phyloP scores from a whole-genome alignment of 2,329 filamentous ascomycete species.

The Claviceps arundinis region DNA sequence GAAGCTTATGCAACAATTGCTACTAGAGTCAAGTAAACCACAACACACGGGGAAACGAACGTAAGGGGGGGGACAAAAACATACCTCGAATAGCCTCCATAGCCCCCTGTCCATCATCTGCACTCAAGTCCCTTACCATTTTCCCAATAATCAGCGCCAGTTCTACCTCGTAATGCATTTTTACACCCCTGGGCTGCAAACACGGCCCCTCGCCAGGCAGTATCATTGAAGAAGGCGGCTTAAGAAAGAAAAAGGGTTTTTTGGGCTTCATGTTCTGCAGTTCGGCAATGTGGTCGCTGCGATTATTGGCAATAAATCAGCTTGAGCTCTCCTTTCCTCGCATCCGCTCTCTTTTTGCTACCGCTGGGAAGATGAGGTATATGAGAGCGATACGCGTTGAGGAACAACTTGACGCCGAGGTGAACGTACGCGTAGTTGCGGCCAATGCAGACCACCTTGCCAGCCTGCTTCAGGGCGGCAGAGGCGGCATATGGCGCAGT shows the following conservation, averaged over 20 bases:
- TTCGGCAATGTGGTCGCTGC: conserved; percentile 83
- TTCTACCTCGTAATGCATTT: conserved; percentile 91
- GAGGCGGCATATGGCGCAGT: conserved; percentile 23
- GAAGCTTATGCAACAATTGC: background rate
- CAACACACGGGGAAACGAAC: background rate
- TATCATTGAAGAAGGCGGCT: conserved; percentile 78
- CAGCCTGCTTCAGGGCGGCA: conserved; percentile 35
- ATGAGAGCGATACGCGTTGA: background rate
- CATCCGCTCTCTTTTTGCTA: background rate
- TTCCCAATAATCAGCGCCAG: conserved; percentile 82
- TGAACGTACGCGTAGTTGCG: conserved; percentile 83
- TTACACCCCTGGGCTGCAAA: conserved; percentile 68
- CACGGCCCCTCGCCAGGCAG: conserved; percentile 67
- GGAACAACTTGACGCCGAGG: background rate
- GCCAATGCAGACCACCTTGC: conserved; percentile 84
- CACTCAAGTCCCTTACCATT: conserved; percentile 59
- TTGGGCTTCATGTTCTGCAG: conserved; percentile 78
- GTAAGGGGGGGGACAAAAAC: conserved; percentile 9
- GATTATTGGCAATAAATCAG: background rate
- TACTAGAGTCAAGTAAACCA: background rate
- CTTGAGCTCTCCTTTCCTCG: background rate
- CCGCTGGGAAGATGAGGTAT: background rate
- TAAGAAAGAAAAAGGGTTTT: conserved; percentile 98
- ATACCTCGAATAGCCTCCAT: conserved; percentile 69
- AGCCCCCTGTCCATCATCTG: conserved; percentile 61